These are phyloP conservation scores for Carex cristatella DNA, from an alignment of 176 grass and related monocot genomes.

Conservation along the genomic window DNA sequence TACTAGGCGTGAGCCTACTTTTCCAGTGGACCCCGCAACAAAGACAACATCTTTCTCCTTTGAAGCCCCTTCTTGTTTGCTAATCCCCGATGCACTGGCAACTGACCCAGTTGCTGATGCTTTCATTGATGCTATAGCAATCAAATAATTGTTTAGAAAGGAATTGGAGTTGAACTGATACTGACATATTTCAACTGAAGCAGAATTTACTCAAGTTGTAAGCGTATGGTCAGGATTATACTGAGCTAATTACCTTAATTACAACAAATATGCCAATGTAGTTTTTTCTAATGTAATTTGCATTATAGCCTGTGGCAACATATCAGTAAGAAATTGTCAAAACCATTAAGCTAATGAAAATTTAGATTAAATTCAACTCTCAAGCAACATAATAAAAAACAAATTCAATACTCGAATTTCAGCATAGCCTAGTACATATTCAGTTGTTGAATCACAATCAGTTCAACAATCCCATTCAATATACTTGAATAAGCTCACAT, in stretches of 20 bases:
- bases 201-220: background rate
- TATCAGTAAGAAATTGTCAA: background rate
- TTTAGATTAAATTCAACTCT: background rate
- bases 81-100: slow-evolving; percentile 1
- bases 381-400: background rate
- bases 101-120: slow-evolving; percentile 14
- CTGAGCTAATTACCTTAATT: background rate
- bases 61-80: slow-evolving; percentile 9
- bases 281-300: background rate
- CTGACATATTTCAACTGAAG: background rate
- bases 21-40: slow-evolving; percentile 47
- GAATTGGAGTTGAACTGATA: background rate
- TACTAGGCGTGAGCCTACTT: slow-evolving; percentile 44
- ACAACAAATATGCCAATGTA: background rate
- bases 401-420: background rate
- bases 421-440: background rate
- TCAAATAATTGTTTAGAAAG: background rate
- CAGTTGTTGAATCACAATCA: background rate
- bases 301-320: background rate
- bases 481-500: background rate
- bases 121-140: background rate
- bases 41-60: slow-evolving; percentile 38
- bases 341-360: background rate
- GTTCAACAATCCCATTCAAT: no score
- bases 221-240: background rate